A percentile compares a stretch with the other conserved stretches of the same genome.
These are phyloP conservation scores for Harrya chromipes DNA, from an alignment of 768 basidiomycete genomes.

Conservation along the genomic window DNA sequence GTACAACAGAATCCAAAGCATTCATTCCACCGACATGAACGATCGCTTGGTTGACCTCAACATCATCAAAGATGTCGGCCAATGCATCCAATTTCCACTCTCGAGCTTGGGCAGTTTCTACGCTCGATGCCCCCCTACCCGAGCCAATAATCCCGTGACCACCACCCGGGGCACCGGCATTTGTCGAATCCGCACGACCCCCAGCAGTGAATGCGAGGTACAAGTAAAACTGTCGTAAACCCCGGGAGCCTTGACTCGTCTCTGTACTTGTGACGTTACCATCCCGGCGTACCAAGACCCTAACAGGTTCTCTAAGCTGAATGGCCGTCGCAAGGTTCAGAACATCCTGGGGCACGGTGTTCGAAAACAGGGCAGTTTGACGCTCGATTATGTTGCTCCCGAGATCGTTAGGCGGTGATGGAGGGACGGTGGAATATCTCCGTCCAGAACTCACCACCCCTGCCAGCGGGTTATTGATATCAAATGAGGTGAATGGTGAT, in stretches of 20 bases:
- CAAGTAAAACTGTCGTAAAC: conserved; percentile 92
- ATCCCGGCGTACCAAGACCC: conserved; percentile 93
- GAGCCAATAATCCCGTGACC: conserved; percentile 91
- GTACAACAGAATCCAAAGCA: conserved; percentile 83
- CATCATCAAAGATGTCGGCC: conserved; percentile 85
- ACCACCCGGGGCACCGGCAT: conserved; percentile 41
- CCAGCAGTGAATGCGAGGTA: conserved; percentile 94
- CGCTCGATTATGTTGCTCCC: conserved; percentile 57
- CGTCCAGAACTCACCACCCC: conserved; percentile 42
- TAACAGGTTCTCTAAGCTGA: conserved; percentile 91
- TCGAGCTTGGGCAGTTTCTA: conserved; percentile 80
- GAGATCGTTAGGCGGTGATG: conserved; percentile 43
- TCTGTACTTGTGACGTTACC: conserved; percentile 74
- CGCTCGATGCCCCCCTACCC: conserved; percentile 76
- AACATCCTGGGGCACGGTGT: conserved; percentile 97
- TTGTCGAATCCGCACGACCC: conserved; percentile 57
- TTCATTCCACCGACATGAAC: conserved; percentile 89
- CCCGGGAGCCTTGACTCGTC: conserved; percentile 70
- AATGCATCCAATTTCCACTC: conserved; percentile 96
- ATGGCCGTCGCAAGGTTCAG: conserved; percentile 92
- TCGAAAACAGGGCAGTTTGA: conserved; percentile 93
- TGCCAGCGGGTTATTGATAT: conserved; percentile 36
- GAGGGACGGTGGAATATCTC: conserved; percentile 55
- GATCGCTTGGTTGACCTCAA: conserved; percentile 75
- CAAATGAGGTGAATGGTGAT: conserved; percentile 47